Evolutionary conservation across 2,329 filamentous ascomycete genomes (phyloP).

Genomic region (Pseudopyricularia cyperi): DNA sequence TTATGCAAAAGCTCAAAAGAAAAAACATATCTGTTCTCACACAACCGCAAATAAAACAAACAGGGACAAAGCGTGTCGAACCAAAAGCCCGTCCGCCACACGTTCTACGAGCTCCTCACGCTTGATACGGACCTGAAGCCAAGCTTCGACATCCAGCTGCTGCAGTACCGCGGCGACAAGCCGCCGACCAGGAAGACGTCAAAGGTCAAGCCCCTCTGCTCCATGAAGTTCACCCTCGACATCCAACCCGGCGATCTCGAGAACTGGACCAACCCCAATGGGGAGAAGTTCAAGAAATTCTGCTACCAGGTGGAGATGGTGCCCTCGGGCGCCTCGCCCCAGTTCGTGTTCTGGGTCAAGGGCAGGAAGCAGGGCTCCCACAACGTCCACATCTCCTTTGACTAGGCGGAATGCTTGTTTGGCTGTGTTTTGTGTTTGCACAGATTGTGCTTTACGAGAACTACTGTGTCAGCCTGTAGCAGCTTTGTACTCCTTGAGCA

Average conservation of each 20-base stretch:
- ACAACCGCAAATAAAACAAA: not conserved
- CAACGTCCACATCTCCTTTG: not conserved
- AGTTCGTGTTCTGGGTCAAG: conserved; percentile 5
- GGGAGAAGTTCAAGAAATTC: conserved; percentile 3
- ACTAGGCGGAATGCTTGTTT: too few species aligned
- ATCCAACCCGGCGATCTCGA: not conserved
- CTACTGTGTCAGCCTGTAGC: too few species aligned
- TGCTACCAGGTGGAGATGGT: conserved; percentile 6
- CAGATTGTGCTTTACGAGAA: too few species aligned
- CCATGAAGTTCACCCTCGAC: not conserved
- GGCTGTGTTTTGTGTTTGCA: too few species aligned
- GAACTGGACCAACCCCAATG: not conserved
- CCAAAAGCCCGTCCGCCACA: not conserved
- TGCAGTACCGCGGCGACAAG: too few species aligned
- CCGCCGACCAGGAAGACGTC: not conserved
- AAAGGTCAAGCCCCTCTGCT: not conserved
- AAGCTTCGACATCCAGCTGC: not conserved
- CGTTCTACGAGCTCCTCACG: not conserved
- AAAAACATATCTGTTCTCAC: not conserved
- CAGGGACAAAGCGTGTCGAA: not conserved
- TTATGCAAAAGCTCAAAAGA: too few species aligned
- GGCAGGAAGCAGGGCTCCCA: not conserved
- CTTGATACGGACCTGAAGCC: not conserved
- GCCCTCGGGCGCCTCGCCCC: conserved; percentile 5
- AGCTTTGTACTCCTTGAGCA: too few species aligned